These are phyloP conservation scores for Quercus aquifolioides DNA, from an alignment of 306 rosid genomes.

Conservation along the genomic window DNA sequence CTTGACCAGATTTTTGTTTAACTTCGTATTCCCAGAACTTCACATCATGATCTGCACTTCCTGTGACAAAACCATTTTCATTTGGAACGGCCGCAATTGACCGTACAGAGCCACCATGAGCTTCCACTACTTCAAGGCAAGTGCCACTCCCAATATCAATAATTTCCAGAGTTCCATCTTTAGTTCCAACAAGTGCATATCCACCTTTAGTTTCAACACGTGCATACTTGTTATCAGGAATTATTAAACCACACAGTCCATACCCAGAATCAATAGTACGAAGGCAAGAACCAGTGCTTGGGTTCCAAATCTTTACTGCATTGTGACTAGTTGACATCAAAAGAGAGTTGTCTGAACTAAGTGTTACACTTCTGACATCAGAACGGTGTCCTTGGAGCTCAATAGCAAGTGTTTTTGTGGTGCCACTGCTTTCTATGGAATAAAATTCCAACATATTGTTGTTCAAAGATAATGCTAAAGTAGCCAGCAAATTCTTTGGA, in stretches of 20 bases:
- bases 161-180: constrained; percentile 75
- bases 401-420: constrained; percentile 51
- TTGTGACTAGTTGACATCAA: constrained; percentile 96
- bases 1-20: constrained; percentile 71
- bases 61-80: constrained; percentile 79
- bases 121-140: constrained; percentile 72
- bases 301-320: constrained; percentile 91
- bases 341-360: constrained; percentile 80
- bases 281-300: constrained; percentile 88
- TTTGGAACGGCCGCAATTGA: constrained; percentile 70
- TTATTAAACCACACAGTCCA: constrained; percentile 75
- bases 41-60: constrained; percentile 88
- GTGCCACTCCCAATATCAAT: constrained; percentile 86
- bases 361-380: constrained; percentile 81
- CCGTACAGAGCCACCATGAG: constrained; percentile 76
- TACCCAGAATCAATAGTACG: constrained; percentile 89
- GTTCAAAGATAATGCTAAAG: constrained; percentile 83
- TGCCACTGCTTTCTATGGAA: constrained; percentile 51
- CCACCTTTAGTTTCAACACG: constrained; percentile 94
- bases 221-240: constrained; percentile 77
- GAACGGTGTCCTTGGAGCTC: constrained; percentile 96
- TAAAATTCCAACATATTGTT: constrained; percentile 78
- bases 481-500: constrained; percentile 69
- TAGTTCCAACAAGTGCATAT: constrained; percentile 86
- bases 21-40: constrained; percentile 89